Evolutionary conservation across 768 basidiomycete genomes (phyloP), one percentile per base, ranked within the genome.

Genomic region (Boletus speciosus): DNA sequence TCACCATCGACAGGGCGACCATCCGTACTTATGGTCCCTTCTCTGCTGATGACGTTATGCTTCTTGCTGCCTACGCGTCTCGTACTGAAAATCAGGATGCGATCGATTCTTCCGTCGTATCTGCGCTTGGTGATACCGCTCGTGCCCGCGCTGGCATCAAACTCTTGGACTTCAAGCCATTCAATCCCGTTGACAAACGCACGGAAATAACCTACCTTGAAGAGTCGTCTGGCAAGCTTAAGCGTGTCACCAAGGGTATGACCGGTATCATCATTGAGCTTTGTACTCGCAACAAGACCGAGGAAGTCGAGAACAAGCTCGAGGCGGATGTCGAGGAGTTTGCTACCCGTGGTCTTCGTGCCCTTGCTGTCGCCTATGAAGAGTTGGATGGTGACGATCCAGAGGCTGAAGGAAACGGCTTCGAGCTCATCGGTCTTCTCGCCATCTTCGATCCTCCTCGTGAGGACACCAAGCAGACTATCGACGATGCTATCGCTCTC

Each of bases 161-260:
- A 71, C 86, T 98, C 42, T 80, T 98, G 68, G 95, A 98, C 75
- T 98, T 98, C 82, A 98, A 97, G 80, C 95, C 95, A 5, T 98
- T 98, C 84, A 97, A 98, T 81, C 96, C 96, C 47, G 93, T 95
- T 64, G 93, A 96, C 82, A 98, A 98, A 81, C 92, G 95, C 68
- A 98, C 96, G 55, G 96, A 98, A 77, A 95, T 96, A 71, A 98
- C 96, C 47, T 98, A 98, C 79, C 87, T 84, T 45, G 95, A 97
- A 71, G 88, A 94, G 73, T 80, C 92, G 8, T 80, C 90, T n/a
- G 96, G 96, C 74, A 92, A 89, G 73, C 83, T 98, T 63, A 97
- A 96, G 84, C 92, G 96, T 66, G 96, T 96, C 66, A 97, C 96
- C 70, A 98, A 98, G 87, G 96, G 96, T 71, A 98, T 98, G 96